Conservation (phyloP, 1,284 basidiomycete genomes). For the Sutorius eximius region DNA sequence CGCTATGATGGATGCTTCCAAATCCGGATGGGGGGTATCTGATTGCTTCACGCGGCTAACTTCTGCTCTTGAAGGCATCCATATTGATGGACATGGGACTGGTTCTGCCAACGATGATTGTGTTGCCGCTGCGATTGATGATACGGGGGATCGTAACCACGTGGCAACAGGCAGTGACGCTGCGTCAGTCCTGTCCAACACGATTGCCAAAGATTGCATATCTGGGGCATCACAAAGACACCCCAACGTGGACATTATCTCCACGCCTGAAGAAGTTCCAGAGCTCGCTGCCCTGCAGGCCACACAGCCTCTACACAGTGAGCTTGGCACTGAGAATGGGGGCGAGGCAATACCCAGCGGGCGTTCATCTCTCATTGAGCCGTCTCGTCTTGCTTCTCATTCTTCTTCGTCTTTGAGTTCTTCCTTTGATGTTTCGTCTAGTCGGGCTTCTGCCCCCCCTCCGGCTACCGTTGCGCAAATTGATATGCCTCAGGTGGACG, state of each 20-base stretch:
- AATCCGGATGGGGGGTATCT: constrained; percentile 22
- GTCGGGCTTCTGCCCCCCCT: constrained; percentile 38
- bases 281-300: constrained; percentile 7
- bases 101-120: constrained; percentile 20
- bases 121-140: constrained; percentile 13
- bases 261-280: constrained; percentile 18
- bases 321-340: constrained; percentile 17
- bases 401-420: constrained; percentile 38
- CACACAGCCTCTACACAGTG: constrained; percentile 16
- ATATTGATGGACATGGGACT: constrained; percentile 24
- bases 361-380: constrained; percentile 29
- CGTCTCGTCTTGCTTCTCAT: constrained; percentile 28
- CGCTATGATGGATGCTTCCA: constrained; percentile 33
- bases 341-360: constrained; percentile 27
- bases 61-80: constrained; percentile 27
- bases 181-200: constrained; percentile 14
- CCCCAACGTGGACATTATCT: constrained; percentile 11
- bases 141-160: constrained; percentile 7
- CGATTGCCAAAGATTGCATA: constrained; percentile 7
- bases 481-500: constrained; percentile 34
- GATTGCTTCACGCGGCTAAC: constrained; percentile 29
- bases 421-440: constrained; percentile 41
- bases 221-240: constrained; percentile 14
- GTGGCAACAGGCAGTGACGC: constrained; percentile 10
- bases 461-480: constrained; percentile 38